phyloP scores from a whole-genome alignment of 2,329 filamentous ascomycete species.

The Salinomyces thailandicus region DNA sequence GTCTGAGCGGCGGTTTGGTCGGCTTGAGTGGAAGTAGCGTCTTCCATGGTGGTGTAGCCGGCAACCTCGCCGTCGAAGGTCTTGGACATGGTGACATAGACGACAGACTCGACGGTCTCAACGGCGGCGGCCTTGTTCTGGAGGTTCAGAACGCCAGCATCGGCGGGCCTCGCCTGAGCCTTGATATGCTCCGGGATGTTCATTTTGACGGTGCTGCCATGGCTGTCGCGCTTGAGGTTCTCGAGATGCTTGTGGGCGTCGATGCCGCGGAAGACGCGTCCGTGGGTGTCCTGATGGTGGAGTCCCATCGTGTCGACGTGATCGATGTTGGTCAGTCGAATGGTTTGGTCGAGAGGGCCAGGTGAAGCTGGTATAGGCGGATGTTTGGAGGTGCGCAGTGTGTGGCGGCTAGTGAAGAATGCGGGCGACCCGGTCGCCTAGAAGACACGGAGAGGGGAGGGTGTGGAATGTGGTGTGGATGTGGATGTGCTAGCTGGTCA shows the following conservation, averaged over 20 bases:
- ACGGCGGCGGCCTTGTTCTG: conserved; percentile 11
- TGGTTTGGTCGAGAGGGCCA: conserved; percentile 1
- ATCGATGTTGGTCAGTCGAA: conserved; percentile 4
- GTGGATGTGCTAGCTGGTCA: background rate
- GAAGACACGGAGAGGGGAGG: background rate
- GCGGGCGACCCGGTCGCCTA: conserved; percentile 6
- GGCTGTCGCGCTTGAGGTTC: conserved; percentile 19
- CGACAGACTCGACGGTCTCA: conserved; percentile 31
- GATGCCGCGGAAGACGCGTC: conserved; percentile 19
- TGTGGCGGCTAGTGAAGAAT: conserved; percentile 8
- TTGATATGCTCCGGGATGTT: conserved; percentile 16
- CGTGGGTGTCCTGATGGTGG: conserved; percentile 21
- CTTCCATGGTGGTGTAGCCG: conserved; percentile 21
- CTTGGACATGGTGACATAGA: conserved; percentile 44
- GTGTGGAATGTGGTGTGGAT: conserved; percentile 12
- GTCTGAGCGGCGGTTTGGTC: conserved; percentile 1
- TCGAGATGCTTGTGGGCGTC: conserved; percentile 17
- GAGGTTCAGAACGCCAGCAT: conserved; percentile 6
- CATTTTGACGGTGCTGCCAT: conserved; percentile 16
- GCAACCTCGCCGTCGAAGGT: conserved; percentile 41
- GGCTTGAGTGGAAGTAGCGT: conserved; percentile 6
- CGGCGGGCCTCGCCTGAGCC: conserved; percentile 6
- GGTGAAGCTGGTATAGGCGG: conserved; percentile 3
- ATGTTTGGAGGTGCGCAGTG: conserved; percentile 3
- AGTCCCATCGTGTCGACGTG: conserved; percentile 17